Conservation (phyloP, 495 filamentous ascomycete species). For the Thermothielavioides terrestris region DNA sequence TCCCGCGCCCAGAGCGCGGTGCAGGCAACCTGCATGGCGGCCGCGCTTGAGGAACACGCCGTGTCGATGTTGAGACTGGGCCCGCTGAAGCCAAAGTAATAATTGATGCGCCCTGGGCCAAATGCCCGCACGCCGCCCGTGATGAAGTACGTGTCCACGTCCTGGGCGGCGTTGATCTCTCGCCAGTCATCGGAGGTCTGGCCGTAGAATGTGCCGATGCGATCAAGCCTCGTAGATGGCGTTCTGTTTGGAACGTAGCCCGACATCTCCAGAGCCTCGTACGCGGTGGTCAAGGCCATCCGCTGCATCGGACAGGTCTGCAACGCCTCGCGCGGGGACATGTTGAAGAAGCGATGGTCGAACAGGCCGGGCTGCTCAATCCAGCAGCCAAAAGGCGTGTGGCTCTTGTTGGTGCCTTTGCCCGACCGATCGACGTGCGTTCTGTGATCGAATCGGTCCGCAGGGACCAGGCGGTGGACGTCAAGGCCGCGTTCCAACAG, state of each 20-base stretch:
- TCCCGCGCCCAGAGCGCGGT: constrained; percentile 72
- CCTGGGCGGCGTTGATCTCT: constrained; percentile 82
- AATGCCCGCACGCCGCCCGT: constrained; percentile 84
- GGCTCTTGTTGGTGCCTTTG: constrained; percentile 67
- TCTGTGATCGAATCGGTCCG: constrained; percentile 70
- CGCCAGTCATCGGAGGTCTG: constrained; percentile 89
- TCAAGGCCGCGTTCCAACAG: constrained; percentile 58
- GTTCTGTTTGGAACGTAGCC: constrained; percentile 83
- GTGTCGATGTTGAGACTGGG: constrained; percentile 83
- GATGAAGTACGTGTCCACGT: constrained; percentile 91
- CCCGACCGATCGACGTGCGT: constrained; percentile 70
- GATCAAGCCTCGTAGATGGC: constrained; percentile 70
- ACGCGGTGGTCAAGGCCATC: constrained; percentile 72
- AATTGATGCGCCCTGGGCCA: constrained; percentile 78
- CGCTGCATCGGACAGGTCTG: constrained; percentile 89
- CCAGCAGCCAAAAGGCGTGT: constrained; percentile 83
- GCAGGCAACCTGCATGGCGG: constrained; percentile 77
- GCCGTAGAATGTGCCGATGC: constrained; percentile 87
- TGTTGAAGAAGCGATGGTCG: constrained; percentile 87
- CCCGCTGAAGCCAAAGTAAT: constrained; percentile 78
- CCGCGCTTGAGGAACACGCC: constrained; percentile 78
- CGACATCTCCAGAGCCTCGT: constrained; percentile 86
- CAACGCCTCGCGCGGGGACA: constrained; percentile 84
- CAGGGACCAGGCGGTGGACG: constrained; percentile 52
- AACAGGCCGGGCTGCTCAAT: constrained; percentile 80